These are phyloP conservation scores for bread wheat (Triticum aestivum) DNA, from an alignment of 176 grass and related monocot genomes.

Conservation along the genomic window IWGSC_CS_RefSeq_v2.1 NC_057806.1:332365661-332366160, in stretches of 20 bases:
- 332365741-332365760: neutral
- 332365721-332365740: no score
- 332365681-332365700: no score
- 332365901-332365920: slow-evolving; percentile 42
- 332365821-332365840: slow-evolving; percentile 47
- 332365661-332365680: neutral
- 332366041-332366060: neutral
- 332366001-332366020: no score
- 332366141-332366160: neutral
- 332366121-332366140: neutral
- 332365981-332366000: neutral
- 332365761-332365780: slow-evolving; percentile 68
- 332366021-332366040: no score
- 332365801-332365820: slow-evolving; percentile 38
- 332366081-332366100: neutral
- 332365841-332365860: slow-evolving; percentile 73
- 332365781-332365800: slow-evolving; percentile 26
- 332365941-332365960: slow-evolving; percentile 62
- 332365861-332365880: slow-evolving; percentile 58
- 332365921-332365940: slow-evolving; percentile 60
- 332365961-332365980: slow-evolving; percentile 30
- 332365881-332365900: slow-evolving; percentile 48
- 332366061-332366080: neutral
- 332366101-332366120: neutral
- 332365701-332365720: no score